Evolutionary conservation across 257 asterid species (phyloP), one percentile per base, ranked within the genome.

Genomic region (Solanum piurae): DNA sequence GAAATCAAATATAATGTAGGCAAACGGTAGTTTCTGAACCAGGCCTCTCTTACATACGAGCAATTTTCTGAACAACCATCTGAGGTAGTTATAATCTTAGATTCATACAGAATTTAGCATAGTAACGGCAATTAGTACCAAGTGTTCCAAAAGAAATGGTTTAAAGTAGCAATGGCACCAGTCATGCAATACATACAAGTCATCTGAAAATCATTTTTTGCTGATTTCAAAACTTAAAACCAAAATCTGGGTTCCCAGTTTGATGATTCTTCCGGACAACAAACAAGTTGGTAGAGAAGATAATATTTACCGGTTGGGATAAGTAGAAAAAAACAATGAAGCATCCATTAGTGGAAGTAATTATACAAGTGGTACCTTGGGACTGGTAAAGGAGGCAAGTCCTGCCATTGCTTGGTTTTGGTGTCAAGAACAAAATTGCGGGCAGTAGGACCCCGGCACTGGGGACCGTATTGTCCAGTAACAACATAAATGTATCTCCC

Each of bases 391-490:
- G 98, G 94, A 86, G 95, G 96, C 92, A 96, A 88, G 88, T 90
- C 92, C 62, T 33, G 88, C 99, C 99, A 96, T 90, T 91, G 90
- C 91, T 93, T 93, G 20, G 98, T 94, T 79, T 91, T 87, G 14
- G 98, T 93, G 80, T 96, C 99, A 75, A 96, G 93, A 87, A 93
- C 94, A 86, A 96, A 95, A 23, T 96, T 95, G 85, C 86, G 93
- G 9, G 98, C 94, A 13, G 97, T 94, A 37, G 99, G 99, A 49
- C 99, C 98, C 90, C 98, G 93, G 93, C 99, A 96, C 88, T 95
- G 98, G 90, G 99, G 98, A 83, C 98, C 99, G 89, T 93, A 95
- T 89, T 95, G 99, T 44, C 98, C 99, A 2, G 92, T 95, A 88
- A 96, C 97, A 37, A 95, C 90, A 89, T 95, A 95, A 87, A 96